These are phyloP conservation scores for Fonsecaea multimorphosa DNA, from an alignment of 2,329 filamentous ascomycete species.

Conservation along the genomic window DNA sequence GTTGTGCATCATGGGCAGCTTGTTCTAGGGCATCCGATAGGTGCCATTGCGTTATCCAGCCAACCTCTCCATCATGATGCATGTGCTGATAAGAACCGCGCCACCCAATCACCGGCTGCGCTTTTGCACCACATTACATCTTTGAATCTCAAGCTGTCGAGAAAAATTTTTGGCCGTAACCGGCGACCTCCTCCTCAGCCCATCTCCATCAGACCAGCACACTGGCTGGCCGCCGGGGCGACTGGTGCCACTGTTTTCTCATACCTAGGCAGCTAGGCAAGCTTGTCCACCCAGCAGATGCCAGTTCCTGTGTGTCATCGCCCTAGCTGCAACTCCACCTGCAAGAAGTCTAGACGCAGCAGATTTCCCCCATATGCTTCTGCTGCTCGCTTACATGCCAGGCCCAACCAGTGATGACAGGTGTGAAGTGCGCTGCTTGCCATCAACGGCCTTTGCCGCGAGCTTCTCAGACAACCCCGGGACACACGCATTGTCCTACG, in stretches of 20 bases:
- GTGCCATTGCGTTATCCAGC: slow-evolving; percentile 18
- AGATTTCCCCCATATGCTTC: slow-evolving; percentile 20
- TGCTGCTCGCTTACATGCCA: slow-evolving; percentile 7
- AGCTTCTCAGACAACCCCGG: background rate
- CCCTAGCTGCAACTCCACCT: slow-evolving; percentile 30
- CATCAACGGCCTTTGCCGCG: slow-evolving; percentile 22
- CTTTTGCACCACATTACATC: slow-evolving; percentile 35
- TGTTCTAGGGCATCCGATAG: slow-evolving; percentile 15
- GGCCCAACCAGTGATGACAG: background rate
- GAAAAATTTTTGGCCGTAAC: slow-evolving; percentile 27
- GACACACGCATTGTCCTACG: background rate
- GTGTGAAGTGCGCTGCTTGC: slow-evolving; percentile 21
- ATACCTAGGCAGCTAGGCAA: background rate
- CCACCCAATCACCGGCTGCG: slow-evolving; percentile 24
- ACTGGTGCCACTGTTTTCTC: background rate
- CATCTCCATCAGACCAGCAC: slow-evolving; percentile 1
- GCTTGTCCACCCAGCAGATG: slow-evolving; percentile 1
- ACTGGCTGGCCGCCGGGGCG: too few species aligned
- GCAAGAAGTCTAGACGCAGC: slow-evolving; percentile 26
- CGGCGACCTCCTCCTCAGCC: slow-evolving; percentile 17
- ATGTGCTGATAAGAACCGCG: slow-evolving; percentile 35
- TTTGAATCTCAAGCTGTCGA: slow-evolving; percentile 29
- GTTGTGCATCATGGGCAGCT: slow-evolving; percentile 23
- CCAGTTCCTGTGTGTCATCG: slow-evolving; percentile 35
- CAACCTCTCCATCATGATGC: slow-evolving; percentile 30